Evolutionary conservation across 129 eudicot genomes (phyloP), one percentile per base, ranked within the genome.

Genomic region (Pulicaria dysenterica): DNA sequence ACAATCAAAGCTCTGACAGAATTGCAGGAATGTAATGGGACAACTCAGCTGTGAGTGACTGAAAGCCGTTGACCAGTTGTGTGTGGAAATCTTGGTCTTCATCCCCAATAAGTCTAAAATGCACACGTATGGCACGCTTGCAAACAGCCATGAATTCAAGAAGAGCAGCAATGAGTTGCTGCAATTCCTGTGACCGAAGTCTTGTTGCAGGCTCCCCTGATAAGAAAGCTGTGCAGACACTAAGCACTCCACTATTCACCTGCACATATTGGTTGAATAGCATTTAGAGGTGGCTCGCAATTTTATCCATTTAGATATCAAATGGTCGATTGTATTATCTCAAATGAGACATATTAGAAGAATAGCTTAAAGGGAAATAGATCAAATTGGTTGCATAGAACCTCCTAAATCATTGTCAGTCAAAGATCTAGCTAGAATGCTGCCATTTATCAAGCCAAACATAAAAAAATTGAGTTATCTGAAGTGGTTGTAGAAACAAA

Each of bases 81-180:
- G 99, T 90, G 81, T 95, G 99, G 57, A 95, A 95, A 62, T 95
- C 99, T 70, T 95, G 97, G 80, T 95, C 99, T 85, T 95, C 99
- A 49, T 95, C 99, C 65, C 99, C 99, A 16, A 95, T 95, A 42
- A 95, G 77, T 75, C 99, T 85, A 64, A 95, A 95, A 83, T 95
- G 99, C 61, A 95, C 99, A 3, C 99, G 85, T 42, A 95, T 95
- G 2, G 99, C 99, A 37, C 99, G 90, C 69, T 95, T 95, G 74
- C 99, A 95, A 51, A 95, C 99, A 4, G 99, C 99, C 99, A 95
- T 95, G 74, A 95, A 95, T 80, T 95, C 99, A 24, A 95, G 96
- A 58, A 95, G 89, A 34, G 99, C 99, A 8, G 99, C 99, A 34
- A 95, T 95, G 47, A 95, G 89, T 78, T 95, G 99, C 73, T 95